Conservation (phyloP, 2,329 filamentous ascomycete genomes). For the Epichloe gansuensis region DNA sequence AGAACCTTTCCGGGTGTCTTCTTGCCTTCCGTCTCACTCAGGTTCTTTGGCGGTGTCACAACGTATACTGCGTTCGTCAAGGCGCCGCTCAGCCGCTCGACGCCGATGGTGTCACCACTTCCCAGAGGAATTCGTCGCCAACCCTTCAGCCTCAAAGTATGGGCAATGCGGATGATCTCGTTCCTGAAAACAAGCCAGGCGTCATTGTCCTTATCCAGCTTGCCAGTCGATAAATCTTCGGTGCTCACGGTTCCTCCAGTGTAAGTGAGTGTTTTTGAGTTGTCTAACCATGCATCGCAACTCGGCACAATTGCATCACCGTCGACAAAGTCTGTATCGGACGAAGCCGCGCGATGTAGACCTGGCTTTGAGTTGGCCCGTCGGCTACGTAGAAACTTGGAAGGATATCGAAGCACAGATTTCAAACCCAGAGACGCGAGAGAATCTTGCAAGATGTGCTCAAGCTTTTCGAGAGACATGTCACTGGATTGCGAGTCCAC, state of each 20-base stretch:
- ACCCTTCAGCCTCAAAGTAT: constrained; percentile 80
- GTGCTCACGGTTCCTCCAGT: constrained; percentile 33
- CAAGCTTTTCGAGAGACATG: constrained; percentile 65
- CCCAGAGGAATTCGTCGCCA: constrained; percentile 77
- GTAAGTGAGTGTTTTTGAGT: constrained; percentile 77
- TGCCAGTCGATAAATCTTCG: constrained; percentile 29
- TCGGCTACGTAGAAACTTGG: constrained; percentile 31
- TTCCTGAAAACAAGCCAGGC: constrained; percentile 82
- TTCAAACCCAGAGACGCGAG: constrained; percentile 41
- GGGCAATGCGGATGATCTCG: constrained; percentile 78
- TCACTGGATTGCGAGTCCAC: constrained; percentile 54
- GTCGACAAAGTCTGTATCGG: constrained; percentile 76
- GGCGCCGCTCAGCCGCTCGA: constrained; percentile 74
- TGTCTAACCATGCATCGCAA: constrained; percentile 77
- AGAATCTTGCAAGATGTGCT: constrained; percentile 63
- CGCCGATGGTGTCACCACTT: constrained; percentile 51
- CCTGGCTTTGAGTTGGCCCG: constrained; percentile 19
- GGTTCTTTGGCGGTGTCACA: constrained; percentile 62
- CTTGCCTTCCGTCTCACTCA: constrained; percentile 30
- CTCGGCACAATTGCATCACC: constrained; percentile 71
- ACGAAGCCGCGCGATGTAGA: constrained; percentile 44
- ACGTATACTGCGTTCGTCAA: constrained; percentile 96
- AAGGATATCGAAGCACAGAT: constrained; percentile 29
- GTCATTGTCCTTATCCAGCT: constrained; percentile 54
- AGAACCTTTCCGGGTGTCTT: constrained; percentile 56